Evolutionary conservation across 805 yeast species (phyloP).

Genomic region (Suhomyces canberraensis): DNA sequence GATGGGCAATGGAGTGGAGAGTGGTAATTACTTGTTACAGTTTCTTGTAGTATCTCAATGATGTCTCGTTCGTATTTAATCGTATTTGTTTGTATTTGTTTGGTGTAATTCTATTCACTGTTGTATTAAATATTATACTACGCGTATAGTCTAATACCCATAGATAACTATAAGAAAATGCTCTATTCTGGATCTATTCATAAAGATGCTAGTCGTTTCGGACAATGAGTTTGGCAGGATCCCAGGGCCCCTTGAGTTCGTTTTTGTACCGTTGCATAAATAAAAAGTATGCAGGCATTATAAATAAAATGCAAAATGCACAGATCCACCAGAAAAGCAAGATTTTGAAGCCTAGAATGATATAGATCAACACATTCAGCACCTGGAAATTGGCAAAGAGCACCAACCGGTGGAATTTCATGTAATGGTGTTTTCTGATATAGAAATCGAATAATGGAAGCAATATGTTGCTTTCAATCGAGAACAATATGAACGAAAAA

Average conservation of each 20-base stretch:
- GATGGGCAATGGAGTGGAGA: no score
- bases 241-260: conserved; percentile 93
- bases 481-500: conserved; percentile 75
- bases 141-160: no score
- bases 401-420: conserved; percentile 14
- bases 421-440: conserved; percentile 43
- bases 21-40: no score
- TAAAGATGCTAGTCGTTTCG: no score
- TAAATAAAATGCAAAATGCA: conserved; percentile 47
- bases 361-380: conserved; percentile 31
- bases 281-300: conserved; percentile 69
- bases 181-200: no score
- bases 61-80: no score
- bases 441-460: conserved; percentile 68
- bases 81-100: no score
- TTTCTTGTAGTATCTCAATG: no score
- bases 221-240: conserved; percentile 64
- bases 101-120: no score
- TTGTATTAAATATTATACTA: no score
- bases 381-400: conserved; percentile 24
- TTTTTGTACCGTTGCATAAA: conserved; percentile 74
- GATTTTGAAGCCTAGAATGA: conserved; percentile 21
- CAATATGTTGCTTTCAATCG: conserved; percentile 67
- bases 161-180: no score
- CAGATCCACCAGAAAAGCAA: conserved; percentile 49